A percentile compares a stretch with the other conserved stretches of the same genome.
Evolutionary conservation across 2,329 filamentous ascomycete species (phyloP).

Genomic region (Sporothrix euskadiensis): DNA sequence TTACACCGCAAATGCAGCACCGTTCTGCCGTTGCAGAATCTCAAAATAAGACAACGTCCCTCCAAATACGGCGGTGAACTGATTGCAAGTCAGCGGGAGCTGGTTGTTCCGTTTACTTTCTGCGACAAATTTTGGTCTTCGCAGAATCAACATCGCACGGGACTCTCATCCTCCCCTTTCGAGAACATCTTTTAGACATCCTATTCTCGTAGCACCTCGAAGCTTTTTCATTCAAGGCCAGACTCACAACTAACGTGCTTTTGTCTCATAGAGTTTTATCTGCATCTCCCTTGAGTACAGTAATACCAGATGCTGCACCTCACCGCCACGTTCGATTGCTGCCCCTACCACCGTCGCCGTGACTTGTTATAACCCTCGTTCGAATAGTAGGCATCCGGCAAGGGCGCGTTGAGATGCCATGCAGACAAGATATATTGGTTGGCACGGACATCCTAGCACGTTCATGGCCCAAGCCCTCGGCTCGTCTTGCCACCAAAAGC

Average conservation of each 20-base stretch:
- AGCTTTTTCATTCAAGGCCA: neutral
- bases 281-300: constrained; percentile 5
- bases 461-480: constrained; percentile 13
- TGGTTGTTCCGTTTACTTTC: neutral
- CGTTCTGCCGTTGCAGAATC: neutral
- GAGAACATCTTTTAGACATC: neutral
- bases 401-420: neutral
- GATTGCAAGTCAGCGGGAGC: neutral
- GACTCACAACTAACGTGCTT: neutral
- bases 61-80: constrained; percentile 13
- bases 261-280: constrained; percentile 5
- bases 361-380: neutral
- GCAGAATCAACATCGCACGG: no score
- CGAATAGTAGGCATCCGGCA: neutral
- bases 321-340: constrained; percentile 20
- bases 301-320: constrained; percentile 29
- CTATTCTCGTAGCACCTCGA: neutral
- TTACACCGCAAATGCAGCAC: neutral
- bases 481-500: constrained; percentile 9
- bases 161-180: no score
- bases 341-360: neutral
- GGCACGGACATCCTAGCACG: neutral
- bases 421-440: constrained; percentile 9
- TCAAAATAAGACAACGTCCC: neutral
- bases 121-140: neutral